Base-by-base conservation (phyloP, 2,329 filamentous ascomycete species). In the Fusarium palustre region DNA sequence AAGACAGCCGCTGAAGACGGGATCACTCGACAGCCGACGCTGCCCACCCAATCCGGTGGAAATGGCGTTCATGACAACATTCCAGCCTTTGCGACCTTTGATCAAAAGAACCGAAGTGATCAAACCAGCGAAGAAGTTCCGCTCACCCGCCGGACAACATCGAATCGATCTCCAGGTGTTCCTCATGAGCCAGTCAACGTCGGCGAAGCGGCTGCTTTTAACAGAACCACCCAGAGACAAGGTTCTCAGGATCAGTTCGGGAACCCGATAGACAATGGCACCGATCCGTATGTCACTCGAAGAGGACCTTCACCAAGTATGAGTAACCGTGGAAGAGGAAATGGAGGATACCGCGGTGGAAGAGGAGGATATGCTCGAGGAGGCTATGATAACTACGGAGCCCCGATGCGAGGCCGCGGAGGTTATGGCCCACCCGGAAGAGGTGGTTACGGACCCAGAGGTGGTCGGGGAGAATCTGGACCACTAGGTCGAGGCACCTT, bases 71-170 rank as follows among this genome's bases (percentile, higher is more conserved):
- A 79, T 38, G 84, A 87, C 64, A 83, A 82, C 47, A 70, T 87
- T 13, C 84, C 87, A 2, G 73, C 81, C 6, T 90, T 91, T 77
- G 87, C 90, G 5, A 84, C 90, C 0, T 94, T 89, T 70, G 91
- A 93, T 70, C 87, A 87, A 69, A 87, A 87, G 69, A 87, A 86
- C 74, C 87, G 86, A 71, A 86, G 89, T 33, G 87, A 88, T 58
- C 83, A 83, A 59, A 84, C 83, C 68, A 90, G 87, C 74, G 92
- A 94, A 69, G 92, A 94, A 76, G 86, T 86, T 57, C 92, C 92
- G 1, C 80, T 94, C 61, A 94, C 92, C 20, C 83, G 87, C 10
- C 83, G 86, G 52, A 90, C 88, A 56, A 88, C 89, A 4, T 87
- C 87, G 20, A 84, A 90, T 39, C 82, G 83, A 70, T 87, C 85